Evolutionary conservation across 305 asterid species (phyloP), one percentile per base, ranked within the genome.

Genomic region (Fraxinus floribunda): DNA sequence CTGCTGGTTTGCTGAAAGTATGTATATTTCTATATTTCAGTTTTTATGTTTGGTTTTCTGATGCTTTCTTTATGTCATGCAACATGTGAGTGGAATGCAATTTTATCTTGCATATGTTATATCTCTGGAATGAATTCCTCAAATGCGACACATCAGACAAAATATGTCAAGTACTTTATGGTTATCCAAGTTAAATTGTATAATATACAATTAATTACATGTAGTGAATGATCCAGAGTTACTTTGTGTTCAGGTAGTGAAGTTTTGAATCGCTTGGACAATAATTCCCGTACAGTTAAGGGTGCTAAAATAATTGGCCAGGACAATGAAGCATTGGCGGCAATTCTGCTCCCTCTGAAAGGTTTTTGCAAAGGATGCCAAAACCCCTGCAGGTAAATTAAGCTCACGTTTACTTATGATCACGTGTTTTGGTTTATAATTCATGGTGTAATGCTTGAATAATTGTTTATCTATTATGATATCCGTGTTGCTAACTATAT

Each of bases 271-370:
- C 86, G 90, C 82, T 83, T 97, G 88, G 99, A 97, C 86, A 95
- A 88, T 84, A 95, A 92, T 87, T 93, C 99, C 72, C 93, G 95
- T 76, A 90, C 93, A 8, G 94, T 92, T 79, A 94, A 90, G 86
- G 98, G 98, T 81, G 97, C 99, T 79, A 93, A 89, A 82, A 79
- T 83, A 80, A 92, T 97, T 87, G 98, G 95, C 73, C 92, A 92
- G 89, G 98, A 97, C 84, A 93, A 91, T 87, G 97, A 92, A 86
- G 92, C 98, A 80, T 87, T 97, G 86, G 86, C 97, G 57, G 92
- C 90, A 88, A 84, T 92, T 86, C 88, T 94, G 88, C 89, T 90
- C 80, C 99, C 98, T n/a, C 76, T 97, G 60, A 93, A 89, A 87
- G 87, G 87, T 62, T 87, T 92, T 86, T 83, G 85, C 72, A 90